phyloP scores from a whole-genome alignment of 2,329 filamentous ascomycete genomes.

The Sporothrix humicola region DNA sequence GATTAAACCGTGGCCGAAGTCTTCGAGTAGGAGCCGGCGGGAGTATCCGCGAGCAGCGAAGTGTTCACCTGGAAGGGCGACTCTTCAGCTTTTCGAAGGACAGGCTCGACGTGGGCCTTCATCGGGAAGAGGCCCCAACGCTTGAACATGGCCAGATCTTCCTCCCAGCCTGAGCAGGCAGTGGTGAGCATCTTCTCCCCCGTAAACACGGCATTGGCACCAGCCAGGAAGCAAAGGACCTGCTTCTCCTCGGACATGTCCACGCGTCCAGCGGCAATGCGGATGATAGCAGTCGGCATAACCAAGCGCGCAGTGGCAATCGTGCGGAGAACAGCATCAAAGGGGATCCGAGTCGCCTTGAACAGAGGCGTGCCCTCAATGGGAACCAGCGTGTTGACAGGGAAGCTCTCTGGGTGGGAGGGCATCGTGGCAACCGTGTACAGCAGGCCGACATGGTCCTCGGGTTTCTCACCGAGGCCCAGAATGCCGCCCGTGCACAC shows the following conservation, averaged over 20 bases:
- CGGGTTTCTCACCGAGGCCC: constrained; percentile 77
- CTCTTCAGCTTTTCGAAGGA: constrained; percentile 9
- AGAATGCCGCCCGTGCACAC: constrained; percentile 91
- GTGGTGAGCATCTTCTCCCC: constrained; percentile 94
- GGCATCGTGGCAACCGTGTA: constrained; percentile 83
- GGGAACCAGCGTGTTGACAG: constrained; percentile 87
- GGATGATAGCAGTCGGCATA: constrained; percentile 84
- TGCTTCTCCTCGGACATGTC: constrained; percentile 89
- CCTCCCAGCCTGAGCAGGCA: constrained; percentile 88
- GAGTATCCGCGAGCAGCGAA: not conserved
- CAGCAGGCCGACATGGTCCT: constrained; percentile 81
- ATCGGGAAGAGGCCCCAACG: constrained; percentile 83
- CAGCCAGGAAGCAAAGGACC: constrained; percentile 85
- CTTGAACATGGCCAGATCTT: constrained; percentile 82
- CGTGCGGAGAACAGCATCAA: constrained; percentile 79
- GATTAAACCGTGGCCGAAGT: not conserved
- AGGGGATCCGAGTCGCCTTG: constrained; percentile 72
- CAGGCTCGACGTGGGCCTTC: constrained; percentile 48
- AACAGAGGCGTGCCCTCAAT: constrained; percentile 89
- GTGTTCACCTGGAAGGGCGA: constrained; percentile 17
- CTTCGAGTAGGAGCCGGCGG: not conserved
- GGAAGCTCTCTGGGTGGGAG: constrained; percentile 85
- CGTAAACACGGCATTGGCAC: constrained; percentile 93
- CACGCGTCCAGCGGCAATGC: constrained; percentile 82
- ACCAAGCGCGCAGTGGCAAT: constrained; percentile 82